Conservation (phyloP, 1,284 basidiomycete species). For the Fomitopsis pinicola region DNA sequence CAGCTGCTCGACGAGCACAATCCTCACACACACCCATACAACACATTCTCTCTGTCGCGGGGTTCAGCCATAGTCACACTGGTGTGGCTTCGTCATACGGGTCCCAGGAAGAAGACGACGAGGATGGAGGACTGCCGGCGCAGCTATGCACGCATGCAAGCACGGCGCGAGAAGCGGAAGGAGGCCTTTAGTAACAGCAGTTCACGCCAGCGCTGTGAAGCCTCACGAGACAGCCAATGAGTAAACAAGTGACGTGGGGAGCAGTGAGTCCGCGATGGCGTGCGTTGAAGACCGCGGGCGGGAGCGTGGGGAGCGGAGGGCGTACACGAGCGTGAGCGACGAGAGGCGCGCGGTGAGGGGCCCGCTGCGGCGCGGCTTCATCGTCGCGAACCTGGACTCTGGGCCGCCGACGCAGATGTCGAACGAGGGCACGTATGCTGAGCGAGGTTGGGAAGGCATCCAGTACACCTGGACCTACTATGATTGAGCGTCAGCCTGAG, state of each 20-base stretch:
- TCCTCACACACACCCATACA: conserved; percentile 67
- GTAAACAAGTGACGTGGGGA: conserved; percentile 17
- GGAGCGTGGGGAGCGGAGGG: neutral
- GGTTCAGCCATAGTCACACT: conserved; percentile 25
- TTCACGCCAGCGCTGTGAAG: conserved; percentile 3
- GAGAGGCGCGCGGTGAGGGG: neutral
- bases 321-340: neutral
- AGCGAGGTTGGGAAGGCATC: conserved; percentile 6
- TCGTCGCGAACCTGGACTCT: conserved; percentile 9
- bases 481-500: too few species aligned
- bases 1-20: too few species aligned
- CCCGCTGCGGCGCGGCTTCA: conserved; percentile 2
- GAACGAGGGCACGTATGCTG: neutral
- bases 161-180: conserved; percentile 20
- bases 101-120: conserved; percentile 20
- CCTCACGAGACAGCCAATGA: conserved; percentile 7
- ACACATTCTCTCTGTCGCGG: conserved; percentile 61
- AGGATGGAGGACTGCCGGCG: conserved; percentile 20
- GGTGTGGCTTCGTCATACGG: conserved; percentile 6
- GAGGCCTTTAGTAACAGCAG: conserved; percentile 1
- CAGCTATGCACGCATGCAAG: conserved; percentile 21
- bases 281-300: neutral
- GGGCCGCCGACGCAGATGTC: conserved; percentile 3
- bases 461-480: too few species aligned
- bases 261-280: neutral